These are phyloP conservation scores for Austroboletus olivaceoglutinosus DNA, from an alignment of 1,284 basidiomycete genomes.

Conservation along the genomic window DNA sequence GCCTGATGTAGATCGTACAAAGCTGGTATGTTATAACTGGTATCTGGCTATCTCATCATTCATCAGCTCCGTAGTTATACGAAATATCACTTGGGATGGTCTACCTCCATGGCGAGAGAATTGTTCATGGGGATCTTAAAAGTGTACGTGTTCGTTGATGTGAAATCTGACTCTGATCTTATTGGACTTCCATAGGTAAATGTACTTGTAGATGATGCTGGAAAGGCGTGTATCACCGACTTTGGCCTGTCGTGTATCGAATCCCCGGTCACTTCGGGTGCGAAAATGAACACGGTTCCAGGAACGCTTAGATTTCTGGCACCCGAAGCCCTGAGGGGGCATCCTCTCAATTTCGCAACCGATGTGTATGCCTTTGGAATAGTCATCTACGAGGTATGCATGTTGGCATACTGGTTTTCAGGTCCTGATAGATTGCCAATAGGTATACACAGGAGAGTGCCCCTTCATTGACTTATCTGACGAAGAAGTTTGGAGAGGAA, in stretches of 20 bases:
- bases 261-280: background rate
- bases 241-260: background rate
- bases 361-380: background rate
- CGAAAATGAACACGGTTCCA: background rate
- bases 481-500: background rate
- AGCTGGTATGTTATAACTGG: background rate
- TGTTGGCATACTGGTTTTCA: background rate
- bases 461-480: background rate
- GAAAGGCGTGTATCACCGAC: background rate
- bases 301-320: background rate
- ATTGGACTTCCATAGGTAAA: background rate
- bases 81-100: background rate
- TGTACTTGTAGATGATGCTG: background rate
- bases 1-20: background rate
- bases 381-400: background rate
- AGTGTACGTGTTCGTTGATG: background rate
- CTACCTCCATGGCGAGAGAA: background rate
- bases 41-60: background rate
- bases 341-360: background rate
- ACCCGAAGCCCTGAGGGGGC: background rate
- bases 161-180: background rate
- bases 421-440: background rate
- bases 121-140: background rate
- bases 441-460: background rate
- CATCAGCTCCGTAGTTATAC: background rate